A percentile compares a stretch with the other conserved stretches of the same genome.
phyloP scores from a whole-genome alignment of 2,329 filamentous ascomycete genomes.

The Acarospora socialis region DNA sequence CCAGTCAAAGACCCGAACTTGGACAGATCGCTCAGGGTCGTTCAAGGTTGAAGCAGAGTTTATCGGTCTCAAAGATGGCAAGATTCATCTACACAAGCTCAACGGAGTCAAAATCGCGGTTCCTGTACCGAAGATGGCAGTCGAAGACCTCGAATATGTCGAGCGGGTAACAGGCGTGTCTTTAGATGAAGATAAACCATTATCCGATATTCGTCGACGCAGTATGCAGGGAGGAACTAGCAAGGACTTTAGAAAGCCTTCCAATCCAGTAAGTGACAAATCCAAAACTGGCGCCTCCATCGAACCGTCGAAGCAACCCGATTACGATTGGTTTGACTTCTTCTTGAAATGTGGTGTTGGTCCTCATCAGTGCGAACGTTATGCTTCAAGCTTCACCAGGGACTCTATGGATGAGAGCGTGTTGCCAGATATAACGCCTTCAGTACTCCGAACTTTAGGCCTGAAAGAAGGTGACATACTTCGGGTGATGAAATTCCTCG shows the following conservation, averaged over 20 bases:
- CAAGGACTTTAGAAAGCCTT: slow-evolving; percentile 18
- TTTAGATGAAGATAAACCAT: slow-evolving; percentile 78
- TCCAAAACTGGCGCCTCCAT: slow-evolving; percentile 21
- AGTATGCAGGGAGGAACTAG: slow-evolving; percentile 38
- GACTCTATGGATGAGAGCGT: slow-evolving; percentile 96
- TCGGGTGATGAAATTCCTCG: slow-evolving; percentile 80
- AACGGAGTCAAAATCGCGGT: slow-evolving; percentile 98
- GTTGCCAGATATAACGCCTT: slow-evolving; percentile 73
- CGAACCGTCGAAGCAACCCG: slow-evolving; percentile 29
- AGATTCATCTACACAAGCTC: slow-evolving; percentile 93
- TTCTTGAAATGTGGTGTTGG: slow-evolving; percentile 87
- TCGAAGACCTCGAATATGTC: slow-evolving; percentile 89
- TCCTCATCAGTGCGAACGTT: slow-evolving; percentile 84
- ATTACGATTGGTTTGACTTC: slow-evolving; percentile 99
- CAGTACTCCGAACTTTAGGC: slow-evolving; percentile 73
- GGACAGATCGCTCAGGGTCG: slow-evolving; percentile 88
- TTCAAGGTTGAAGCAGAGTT: slow-evolving; percentile 98
- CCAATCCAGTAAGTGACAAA: slow-evolving; percentile 16
- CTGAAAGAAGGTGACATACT: slow-evolving; percentile 92
- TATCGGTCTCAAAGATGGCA: slow-evolving; percentile 82
- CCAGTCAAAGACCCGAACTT: slow-evolving; percentile 65
- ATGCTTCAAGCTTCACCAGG: slow-evolving; percentile 72
- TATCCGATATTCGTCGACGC: slow-evolving; percentile 60
- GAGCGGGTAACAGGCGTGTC: slow-evolving; percentile 77
- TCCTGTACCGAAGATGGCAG: slow-evolving; percentile 86